phyloP scores from a whole-genome alignment of 768 basidiomycete species.

The Tylopilus felleus region DNA sequence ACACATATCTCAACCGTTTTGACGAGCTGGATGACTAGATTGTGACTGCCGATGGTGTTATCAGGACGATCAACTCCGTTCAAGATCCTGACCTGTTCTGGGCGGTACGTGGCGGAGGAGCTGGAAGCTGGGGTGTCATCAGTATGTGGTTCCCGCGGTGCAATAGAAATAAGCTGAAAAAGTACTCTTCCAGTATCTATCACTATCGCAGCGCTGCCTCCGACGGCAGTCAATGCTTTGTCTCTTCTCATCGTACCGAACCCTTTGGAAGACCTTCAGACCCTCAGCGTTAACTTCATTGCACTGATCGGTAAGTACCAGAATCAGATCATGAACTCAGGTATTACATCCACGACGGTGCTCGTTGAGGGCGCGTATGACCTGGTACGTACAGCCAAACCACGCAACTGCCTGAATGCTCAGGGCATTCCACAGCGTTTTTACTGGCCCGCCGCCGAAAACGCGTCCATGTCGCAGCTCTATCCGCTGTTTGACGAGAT shows the following conservation, averaged over 20 bases:
- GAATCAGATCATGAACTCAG: slow-evolving; percentile 9
- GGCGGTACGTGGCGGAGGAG: slow-evolving; percentile 52
- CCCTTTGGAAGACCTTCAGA: slow-evolving; percentile 5
- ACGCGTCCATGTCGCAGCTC: slow-evolving; percentile 7
- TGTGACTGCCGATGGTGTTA: slow-evolving; percentile 40
- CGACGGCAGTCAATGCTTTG: slow-evolving; percentile 3
- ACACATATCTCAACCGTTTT: neutral
- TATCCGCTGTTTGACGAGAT: slow-evolving; percentile 18
- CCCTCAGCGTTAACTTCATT: slow-evolving; percentile 14
- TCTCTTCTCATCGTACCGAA: slow-evolving; percentile 10
- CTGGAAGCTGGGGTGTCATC: slow-evolving; percentile 47
- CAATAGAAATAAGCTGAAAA: neutral
- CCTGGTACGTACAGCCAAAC: slow-evolving; percentile 5
- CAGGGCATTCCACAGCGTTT: slow-evolving; percentile 7
- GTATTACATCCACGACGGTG: slow-evolving; percentile 2
- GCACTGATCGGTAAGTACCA: slow-evolving; percentile 18
- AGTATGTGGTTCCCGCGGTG: slow-evolving; percentile 11
- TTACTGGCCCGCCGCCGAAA: slow-evolving; percentile 6
- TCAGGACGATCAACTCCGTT: slow-evolving; percentile 38
- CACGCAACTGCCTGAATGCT: neutral
- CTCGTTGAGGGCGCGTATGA: neutral
- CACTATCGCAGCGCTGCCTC: slow-evolving; percentile 12
- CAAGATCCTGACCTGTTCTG: slow-evolving; percentile 48
- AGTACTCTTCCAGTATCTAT: slow-evolving; percentile 5
- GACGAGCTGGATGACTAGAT: slow-evolving; percentile 17